Evolutionary conservation across 352 stramenopile genomes (phyloP).

Genomic region (Pythium apleroticum): DNA sequence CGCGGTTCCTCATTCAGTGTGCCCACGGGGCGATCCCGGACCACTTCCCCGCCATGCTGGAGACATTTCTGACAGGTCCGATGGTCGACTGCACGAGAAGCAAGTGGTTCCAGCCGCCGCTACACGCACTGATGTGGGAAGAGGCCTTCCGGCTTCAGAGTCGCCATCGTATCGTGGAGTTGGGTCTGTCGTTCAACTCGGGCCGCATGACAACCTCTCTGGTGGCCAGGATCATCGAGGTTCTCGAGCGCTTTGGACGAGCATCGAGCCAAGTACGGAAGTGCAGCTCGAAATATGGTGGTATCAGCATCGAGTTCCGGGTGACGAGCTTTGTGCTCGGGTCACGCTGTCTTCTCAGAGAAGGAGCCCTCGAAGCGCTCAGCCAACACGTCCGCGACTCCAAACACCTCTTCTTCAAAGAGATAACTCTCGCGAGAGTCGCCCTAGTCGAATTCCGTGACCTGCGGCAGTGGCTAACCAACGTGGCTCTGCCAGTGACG

Average conservation of each 20-base stretch:
- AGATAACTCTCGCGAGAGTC: constrained; percentile 14
- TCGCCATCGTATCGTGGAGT: constrained; percentile 14
- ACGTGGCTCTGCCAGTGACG: not conserved
- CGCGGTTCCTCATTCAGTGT: constrained; percentile 22
- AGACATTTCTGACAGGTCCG: constrained; percentile 9
- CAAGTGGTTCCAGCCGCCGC: not conserved
- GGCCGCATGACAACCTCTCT: constrained; percentile 14
- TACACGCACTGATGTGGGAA: not conserved
- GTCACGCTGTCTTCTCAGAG: constrained; percentile 5
- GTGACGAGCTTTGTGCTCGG: constrained; percentile 17
- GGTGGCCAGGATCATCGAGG: constrained; percentile 16
- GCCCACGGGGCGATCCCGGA: constrained; percentile 16
- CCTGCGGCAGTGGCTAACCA: constrained; percentile 11
- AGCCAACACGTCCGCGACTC: constrained; percentile 7
- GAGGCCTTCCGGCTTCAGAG: not conserved
- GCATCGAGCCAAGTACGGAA: not conserved
- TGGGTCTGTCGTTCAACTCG: constrained; percentile 16
- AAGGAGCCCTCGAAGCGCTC: constrained; percentile 16
- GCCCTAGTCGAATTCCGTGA: constrained; percentile 10
- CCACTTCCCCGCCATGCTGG: constrained; percentile 15
- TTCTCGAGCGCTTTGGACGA: constrained; percentile 23
- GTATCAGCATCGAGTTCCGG: constrained; percentile 20
- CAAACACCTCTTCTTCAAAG: constrained; percentile 6
- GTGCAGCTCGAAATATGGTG: not conserved
- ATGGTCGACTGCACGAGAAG: not conserved